Conservation (phyloP, 345 rosid species). For the Aethionema arabicum region DNA sequence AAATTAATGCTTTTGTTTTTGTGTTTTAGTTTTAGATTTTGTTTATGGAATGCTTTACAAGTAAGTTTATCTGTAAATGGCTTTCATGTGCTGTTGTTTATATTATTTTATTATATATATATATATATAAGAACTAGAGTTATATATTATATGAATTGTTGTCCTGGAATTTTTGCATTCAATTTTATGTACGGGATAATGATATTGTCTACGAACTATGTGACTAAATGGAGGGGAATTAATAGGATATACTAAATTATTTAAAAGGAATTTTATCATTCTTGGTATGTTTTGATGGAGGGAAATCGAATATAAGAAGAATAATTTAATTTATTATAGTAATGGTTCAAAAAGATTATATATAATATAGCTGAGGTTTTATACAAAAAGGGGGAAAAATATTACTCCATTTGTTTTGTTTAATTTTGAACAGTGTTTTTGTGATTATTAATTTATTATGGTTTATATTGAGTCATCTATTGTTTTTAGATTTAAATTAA, state of each 20-base stretch:
- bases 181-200: slow-evolving; percentile 26
- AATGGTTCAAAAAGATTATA: too few relatives aligned
- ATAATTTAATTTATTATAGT: too few relatives aligned
- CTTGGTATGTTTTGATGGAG: neutral
- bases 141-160: too few relatives aligned
- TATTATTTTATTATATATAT: neutral
- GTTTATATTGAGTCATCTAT: too few relatives aligned
- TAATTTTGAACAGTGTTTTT: too few relatives aligned
- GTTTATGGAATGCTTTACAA: slow-evolving; percentile 6
- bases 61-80: slow-evolving; percentile 10
- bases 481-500: too few relatives aligned
- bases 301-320: too few relatives aligned
- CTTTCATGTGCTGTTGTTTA: slow-evolving; percentile 27
- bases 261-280: neutral
- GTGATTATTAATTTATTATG: too few relatives aligned
- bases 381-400: too few relatives aligned
- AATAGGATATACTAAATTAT: neutral
- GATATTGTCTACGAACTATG: slow-evolving; percentile 26
- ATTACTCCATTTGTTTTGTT: too few relatives aligned
- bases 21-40: neutral
- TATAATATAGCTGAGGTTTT: too few relatives aligned
- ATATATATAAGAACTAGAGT: too few relatives aligned
- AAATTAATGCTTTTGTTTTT: neutral
- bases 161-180: slow-evolving; percentile 34
- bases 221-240: slow-evolving; percentile 20